Percentiles rank a stretch among this genome's conserved stretches.
Conservation (phyloP, 2,329 filamentous ascomycete genomes). For the Penicillium rolfsii region DNA sequence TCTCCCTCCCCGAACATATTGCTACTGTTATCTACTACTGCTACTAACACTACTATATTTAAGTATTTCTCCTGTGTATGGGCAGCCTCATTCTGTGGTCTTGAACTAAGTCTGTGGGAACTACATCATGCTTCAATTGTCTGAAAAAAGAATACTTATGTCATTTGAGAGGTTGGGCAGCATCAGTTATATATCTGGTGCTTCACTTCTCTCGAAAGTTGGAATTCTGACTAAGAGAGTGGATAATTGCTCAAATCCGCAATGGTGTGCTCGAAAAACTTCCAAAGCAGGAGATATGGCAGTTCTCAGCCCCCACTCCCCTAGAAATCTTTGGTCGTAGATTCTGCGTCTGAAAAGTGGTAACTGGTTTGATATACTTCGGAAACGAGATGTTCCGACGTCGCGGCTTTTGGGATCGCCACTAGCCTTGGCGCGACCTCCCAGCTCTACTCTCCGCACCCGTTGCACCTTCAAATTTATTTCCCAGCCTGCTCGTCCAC, state of each 20-base stretch:
- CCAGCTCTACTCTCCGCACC: constrained; percentile 6
- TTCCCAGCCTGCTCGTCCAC: neutral
- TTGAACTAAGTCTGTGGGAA: too few species aligned
- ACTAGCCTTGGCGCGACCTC: constrained; percentile 24
- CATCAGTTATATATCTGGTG: neutral
- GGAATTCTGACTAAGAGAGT: neutral
- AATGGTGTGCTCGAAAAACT: neutral
- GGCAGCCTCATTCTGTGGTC: too few species aligned
- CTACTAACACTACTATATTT: too few species aligned
- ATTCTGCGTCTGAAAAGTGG: neutral
- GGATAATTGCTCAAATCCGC: neutral
- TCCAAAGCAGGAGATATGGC: too few species aligned
- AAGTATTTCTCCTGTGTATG: too few species aligned
- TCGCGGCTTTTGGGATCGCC: constrained; percentile 14
- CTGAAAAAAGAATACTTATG: too few species aligned
- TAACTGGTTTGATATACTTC: neutral
- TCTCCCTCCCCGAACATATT: too few species aligned
- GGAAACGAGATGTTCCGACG: constrained; percentile 5
- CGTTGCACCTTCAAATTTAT: neutral
- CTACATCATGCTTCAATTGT: too few species aligned
- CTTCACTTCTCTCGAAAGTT: neutral
- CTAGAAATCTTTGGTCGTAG: neutral
- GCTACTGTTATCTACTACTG: too few species aligned
- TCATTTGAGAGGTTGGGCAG: too few species aligned
- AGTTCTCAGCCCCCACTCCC: too few species aligned